Percentiles rank a stretch among this genome's conserved stretches.
Conservation (phyloP, 768 basidiomycete genomes). For the Russula sp. region DNA sequence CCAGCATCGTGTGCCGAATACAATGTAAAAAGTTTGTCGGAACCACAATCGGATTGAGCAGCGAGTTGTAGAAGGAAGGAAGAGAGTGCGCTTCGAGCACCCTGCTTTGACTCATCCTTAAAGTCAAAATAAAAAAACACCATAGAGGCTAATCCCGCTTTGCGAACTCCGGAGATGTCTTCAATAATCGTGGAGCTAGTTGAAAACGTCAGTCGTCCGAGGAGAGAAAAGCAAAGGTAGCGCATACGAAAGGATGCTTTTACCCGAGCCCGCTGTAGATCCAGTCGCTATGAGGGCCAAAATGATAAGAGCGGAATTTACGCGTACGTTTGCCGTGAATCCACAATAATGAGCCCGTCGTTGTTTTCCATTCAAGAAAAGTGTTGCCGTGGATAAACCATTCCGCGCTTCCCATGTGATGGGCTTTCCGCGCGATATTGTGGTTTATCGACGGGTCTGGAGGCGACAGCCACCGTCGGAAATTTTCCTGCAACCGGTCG, state of each 20-base stretch:
- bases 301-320: too few species aligned
- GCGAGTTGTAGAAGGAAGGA: background rate
- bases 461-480: background rate
- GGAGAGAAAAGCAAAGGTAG: too few species aligned
- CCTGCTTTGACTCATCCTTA: background rate
- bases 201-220: background rate
- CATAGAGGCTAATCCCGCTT: background rate
- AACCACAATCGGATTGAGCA: background rate
- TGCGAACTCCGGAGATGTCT: background rate
- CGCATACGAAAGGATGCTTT: background rate
- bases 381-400: background rate
- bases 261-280: background rate
- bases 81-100: background rate
- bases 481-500: background rate
- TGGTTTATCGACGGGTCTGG: background rate
- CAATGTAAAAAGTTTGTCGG: background rate
- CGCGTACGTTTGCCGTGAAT: background rate
- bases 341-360: background rate
- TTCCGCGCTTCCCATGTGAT: background rate
- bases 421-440: background rate
- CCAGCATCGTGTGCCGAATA: background rate
- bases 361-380: background rate
- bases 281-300: background rate
- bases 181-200: background rate
- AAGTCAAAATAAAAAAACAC: background rate